phyloP scores from a whole-genome alignment of 2,329 filamentous ascomycete genomes.

The Penicillium brasilianum region DNA sequence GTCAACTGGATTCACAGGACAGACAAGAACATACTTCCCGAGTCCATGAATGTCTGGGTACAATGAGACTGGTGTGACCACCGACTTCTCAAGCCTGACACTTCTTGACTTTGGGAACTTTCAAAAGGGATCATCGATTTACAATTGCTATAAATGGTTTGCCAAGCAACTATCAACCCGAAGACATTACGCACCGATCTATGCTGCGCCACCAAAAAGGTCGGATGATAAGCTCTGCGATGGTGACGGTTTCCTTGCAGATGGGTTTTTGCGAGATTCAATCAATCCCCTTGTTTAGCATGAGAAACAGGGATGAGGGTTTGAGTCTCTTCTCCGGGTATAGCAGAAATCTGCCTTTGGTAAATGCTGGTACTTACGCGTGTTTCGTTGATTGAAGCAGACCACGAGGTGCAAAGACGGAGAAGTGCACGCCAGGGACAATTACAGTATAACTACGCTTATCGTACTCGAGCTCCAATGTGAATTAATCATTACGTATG shows the following conservation, averaged over 20 bases:
- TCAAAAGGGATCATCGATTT: background rate
- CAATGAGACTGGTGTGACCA: conserved; percentile 7
- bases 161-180: background rate
- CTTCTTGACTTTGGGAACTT: background rate
- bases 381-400: background rate
- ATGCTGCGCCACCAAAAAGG: background rate
- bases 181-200: background rate
- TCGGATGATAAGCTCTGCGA: background rate
- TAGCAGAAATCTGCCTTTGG: background rate
- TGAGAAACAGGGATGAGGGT: background rate
- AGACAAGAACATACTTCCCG: background rate
- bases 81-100: background rate
- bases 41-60: background rate
- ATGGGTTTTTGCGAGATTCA: background rate
- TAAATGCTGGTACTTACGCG: too few relatives aligned
- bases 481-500: too few relatives aligned
- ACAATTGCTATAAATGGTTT: background rate
- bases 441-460: too few relatives aligned
- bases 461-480: too few relatives aligned
- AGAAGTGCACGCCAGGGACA: too few relatives aligned
- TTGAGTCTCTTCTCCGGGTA: background rate
- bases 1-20: conserved; percentile 1
- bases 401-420: background rate
- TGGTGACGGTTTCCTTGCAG: background rate
- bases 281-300: background rate